Evolutionary conservation across 768 basidiomycete genomes (phyloP), one percentile per base, ranked within the genome.

Genomic region (Boletus reticuloceps): DNA sequence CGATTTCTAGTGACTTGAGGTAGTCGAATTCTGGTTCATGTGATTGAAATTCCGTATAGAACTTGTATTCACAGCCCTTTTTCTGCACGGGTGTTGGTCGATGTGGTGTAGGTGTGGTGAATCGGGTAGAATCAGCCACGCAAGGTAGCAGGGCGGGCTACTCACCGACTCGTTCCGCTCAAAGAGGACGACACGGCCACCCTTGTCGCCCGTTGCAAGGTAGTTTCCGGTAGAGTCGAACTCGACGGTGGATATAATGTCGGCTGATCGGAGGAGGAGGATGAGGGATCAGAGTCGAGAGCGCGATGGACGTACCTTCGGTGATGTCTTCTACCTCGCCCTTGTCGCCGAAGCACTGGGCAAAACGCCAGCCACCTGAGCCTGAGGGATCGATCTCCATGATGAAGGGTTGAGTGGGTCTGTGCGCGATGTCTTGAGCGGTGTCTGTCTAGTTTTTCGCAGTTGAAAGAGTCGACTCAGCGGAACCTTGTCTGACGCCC

Each of bases 1-100:
- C 97, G 74, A 99, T 99, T 82, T 99, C 97, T 64, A 99, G 80
- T 22, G 94, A 97, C 81, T 99, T 99, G 69, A 99, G 86, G 74
- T 99, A 99, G 78, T 99, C 97, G 73, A 99, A 99, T 73, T 99
- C 97, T 52, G 97, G 97, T 73, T 99, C 97, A 72, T 99, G 97
- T 44, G 93, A 95, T 80, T 99, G 97, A 72, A 98, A 97, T 75
- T 99, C 97, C 49, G 97, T 99, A 74, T 98, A 98, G 76, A 99
- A 99, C 75, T 98, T 98, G 85, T 99, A 99, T 78, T 99, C 97
- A 79, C 97, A 99, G 61, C 94, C 94, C 73, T 97, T 98, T 91
- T 99, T 98, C 94, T 97, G 69, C 59, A 51, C 4, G 46, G 19
- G 17, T 11, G 46, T 65, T 58, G 53, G 58, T 54, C 54, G 60